Percentiles rank a stretch among this genome's conserved stretches.
Evolutionary conservation across 192 early-diverging fungal genomes (phyloP).

Genomic region (Spizellomyces punctatus): DNA sequence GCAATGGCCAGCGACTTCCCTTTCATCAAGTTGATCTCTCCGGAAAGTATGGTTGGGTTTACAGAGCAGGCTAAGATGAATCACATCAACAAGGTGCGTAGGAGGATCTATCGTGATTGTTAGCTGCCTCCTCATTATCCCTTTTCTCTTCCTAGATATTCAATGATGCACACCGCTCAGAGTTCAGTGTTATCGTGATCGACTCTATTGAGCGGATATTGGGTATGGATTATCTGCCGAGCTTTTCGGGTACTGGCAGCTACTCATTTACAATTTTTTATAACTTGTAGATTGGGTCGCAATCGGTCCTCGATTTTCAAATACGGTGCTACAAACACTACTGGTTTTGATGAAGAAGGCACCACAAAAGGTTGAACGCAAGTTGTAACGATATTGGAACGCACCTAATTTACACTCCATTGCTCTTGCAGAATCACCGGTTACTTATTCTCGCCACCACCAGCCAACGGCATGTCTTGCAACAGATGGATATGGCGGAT

Average conservation of each 20-base stretch:
- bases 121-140: neutral
- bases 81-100: constrained; percentile 76
- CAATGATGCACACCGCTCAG: constrained; percentile 95
- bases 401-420: neutral
- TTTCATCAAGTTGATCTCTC: constrained; percentile 96
- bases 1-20: constrained; percentile 90
- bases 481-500: constrained; percentile 85
- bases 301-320: constrained; percentile 95
- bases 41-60: constrained; percentile 94
- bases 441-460: constrained; percentile 94
- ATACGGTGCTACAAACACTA: constrained; percentile 87
- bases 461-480: constrained; percentile 73
- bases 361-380: constrained; percentile 70
- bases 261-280: no score
- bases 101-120: neutral
- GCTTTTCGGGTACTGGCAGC: neutral
- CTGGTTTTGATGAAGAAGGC: constrained; percentile 90
- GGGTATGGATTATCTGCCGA: constrained; percentile 40
- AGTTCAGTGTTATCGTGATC: constrained; percentile 90
- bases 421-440: constrained; percentile 26
- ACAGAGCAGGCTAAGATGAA: constrained; percentile 80
- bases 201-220: constrained; percentile 92
- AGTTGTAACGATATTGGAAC: neutral
- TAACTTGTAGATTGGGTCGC: constrained; percentile 78
- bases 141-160: constrained; percentile 63